Conservation (phyloP, 2,329 filamentous ascomycete species). For the Balansia obtecta region DNA sequence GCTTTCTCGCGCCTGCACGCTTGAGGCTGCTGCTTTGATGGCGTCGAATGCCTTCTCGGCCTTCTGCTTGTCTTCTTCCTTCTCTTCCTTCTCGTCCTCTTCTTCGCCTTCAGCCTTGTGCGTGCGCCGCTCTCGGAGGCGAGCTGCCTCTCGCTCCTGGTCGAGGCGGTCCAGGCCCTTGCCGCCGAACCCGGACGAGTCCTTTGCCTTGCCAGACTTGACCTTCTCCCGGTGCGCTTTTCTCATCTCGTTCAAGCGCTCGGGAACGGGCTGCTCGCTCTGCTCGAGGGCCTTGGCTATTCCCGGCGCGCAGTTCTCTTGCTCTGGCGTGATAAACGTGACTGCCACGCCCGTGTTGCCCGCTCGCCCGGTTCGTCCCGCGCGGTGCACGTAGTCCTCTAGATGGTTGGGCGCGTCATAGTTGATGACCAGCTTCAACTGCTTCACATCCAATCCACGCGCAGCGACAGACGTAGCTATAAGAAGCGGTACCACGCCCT, state of each 20-base stretch:
- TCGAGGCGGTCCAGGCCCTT: conserved; percentile 89
- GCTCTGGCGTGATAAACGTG: conserved; percentile 83
- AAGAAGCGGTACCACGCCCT: conserved; percentile 76
- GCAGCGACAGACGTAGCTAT: conserved; percentile 94
- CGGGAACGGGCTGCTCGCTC: conserved; percentile 73
- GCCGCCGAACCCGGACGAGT: conserved; percentile 81
- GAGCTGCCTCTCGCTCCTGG: conserved; percentile 77
- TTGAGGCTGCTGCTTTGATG: conserved; percentile 50
- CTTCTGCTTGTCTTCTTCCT: conserved; percentile 61
- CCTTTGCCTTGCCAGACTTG: conserved; percentile 83
- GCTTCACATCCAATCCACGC: conserved; percentile 89
- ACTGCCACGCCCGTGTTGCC: conserved; percentile 92
- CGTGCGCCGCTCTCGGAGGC: conserved; percentile 74
- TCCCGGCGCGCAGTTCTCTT: conserved; percentile 81
- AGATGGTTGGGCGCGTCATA: conserved; percentile 89
- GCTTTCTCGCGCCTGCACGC: conserved; percentile 40
- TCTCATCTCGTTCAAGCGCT: conserved; percentile 51
- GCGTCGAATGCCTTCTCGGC: conserved; percentile 54
- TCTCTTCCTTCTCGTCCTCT: conserved; percentile 73
- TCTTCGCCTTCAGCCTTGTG: conserved; percentile 80
- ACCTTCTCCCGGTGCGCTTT: conserved; percentile 78
- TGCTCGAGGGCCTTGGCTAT: conserved; percentile 88
- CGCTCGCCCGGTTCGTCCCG: conserved; percentile 84
- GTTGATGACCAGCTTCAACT: conserved; percentile 90
- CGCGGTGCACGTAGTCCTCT: conserved; percentile 93